Evolutionary conservation across 1,139 yeast species (phyloP).

Genomic region (Saccharomyces hybrid): DNA sequence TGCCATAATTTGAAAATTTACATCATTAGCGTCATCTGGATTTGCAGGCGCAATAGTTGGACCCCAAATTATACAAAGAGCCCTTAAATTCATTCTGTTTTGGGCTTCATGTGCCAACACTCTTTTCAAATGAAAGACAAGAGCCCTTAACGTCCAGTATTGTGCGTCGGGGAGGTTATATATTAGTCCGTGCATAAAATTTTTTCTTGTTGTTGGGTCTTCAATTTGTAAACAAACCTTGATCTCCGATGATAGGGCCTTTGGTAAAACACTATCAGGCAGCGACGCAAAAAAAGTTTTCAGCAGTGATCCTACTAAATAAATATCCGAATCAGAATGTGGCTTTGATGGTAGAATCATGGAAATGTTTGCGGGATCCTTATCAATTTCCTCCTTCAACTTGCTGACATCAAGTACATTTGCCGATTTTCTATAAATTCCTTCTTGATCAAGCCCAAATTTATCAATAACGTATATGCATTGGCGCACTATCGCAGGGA

Average conservation of each 20-base stretch:
- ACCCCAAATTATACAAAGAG: slow-evolving; percentile 88
- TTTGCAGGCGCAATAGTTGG: slow-evolving; percentile 66
- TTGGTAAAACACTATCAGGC: slow-evolving; percentile 64
- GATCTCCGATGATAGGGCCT: slow-evolving; percentile 47
- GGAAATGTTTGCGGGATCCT: slow-evolving; percentile 62
- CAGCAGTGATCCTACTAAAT: slow-evolving; percentile 60
- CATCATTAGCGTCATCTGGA: slow-evolving; percentile 63
- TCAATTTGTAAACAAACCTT: slow-evolving; percentile 68
- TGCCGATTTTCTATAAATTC: slow-evolving; percentile 82
- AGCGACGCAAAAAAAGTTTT: slow-evolving; percentile 59
- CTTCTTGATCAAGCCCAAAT: slow-evolving; percentile 78
- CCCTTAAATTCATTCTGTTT: slow-evolving; percentile 76
- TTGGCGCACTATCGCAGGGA: slow-evolving; percentile 82
- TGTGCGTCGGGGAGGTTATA: slow-evolving; percentile 91
- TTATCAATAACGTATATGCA: slow-evolving; percentile 82
- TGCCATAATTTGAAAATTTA: slow-evolving; percentile 72
- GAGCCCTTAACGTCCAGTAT: slow-evolving; percentile 79
- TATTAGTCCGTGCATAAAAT: slow-evolving; percentile 77
- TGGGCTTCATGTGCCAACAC: slow-evolving; percentile 55
- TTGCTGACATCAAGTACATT: slow-evolving; percentile 67
- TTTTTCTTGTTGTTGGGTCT: slow-evolving; percentile 50
- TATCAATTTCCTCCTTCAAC: slow-evolving; percentile 63
- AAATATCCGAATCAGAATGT: slow-evolving; percentile 63
- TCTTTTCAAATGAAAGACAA: slow-evolving; percentile 75
- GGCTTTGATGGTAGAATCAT: slow-evolving; percentile 44